Evolutionary conservation across 2,329 filamentous ascomycete species (phyloP).

Genomic region (Colletotrichum camelliae): DNA sequence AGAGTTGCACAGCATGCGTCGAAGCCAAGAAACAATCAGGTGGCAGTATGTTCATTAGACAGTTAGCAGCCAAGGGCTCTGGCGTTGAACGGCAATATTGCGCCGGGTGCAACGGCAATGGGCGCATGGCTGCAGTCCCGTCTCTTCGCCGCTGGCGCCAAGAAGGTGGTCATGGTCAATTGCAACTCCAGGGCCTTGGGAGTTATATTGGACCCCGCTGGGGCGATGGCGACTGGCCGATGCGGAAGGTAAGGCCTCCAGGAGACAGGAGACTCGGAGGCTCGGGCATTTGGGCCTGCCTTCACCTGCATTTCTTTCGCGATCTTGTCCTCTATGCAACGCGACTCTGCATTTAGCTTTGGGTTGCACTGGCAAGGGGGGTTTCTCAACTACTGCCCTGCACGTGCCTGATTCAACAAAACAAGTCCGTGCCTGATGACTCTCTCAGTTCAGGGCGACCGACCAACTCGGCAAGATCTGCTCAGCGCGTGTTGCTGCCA

Average conservation of each 20-base stretch:
- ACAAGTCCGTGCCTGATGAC: slow-evolving; percentile 2
- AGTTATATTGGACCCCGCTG: neutral
- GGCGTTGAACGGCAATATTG: neutral
- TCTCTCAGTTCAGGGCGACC: neutral
- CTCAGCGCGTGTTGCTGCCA: neutral
- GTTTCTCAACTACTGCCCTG: neutral
- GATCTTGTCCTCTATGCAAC: neutral
- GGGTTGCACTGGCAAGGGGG: neutral
- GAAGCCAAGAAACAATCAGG: neutral
- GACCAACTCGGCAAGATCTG: slow-evolving; percentile 13
- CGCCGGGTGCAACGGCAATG: neutral
- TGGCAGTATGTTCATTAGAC: neutral
- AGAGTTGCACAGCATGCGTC: neutral
- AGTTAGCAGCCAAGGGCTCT: neutral
- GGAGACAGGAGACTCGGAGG: neutral
- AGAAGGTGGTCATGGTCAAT: neutral
- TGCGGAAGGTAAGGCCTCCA: neutral
- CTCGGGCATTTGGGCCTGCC: neutral
- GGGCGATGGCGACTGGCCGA: neutral
- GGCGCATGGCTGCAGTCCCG: neutral
- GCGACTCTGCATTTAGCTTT: neutral
- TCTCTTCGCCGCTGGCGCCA: neutral
- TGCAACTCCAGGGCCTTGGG: neutral
- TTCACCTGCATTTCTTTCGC: neutral
- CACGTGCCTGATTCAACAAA: slow-evolving; percentile 10